Percentiles rank a stretch among this genome's conserved stretches.
These are phyloP conservation scores for Aureobasidium sp. DNA, from an alignment of 2,329 filamentous ascomycete genomes.

Conservation along the genomic window DNA sequence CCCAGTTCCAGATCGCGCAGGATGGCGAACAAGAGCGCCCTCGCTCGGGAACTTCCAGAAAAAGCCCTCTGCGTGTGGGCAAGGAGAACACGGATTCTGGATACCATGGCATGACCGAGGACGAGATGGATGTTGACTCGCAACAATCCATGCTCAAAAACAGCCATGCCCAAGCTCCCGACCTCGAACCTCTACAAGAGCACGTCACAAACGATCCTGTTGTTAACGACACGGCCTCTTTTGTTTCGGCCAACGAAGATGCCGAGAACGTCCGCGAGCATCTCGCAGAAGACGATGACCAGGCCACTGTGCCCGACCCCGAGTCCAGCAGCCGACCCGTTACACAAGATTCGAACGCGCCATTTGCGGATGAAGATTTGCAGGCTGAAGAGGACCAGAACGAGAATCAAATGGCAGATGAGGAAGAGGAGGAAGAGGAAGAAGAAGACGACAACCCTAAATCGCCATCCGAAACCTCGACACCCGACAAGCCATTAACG, in stretches of 20 bases:
- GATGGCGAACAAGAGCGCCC: constrained; percentile 35
- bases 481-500: constrained; percentile 65
- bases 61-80: constrained; percentile 26
- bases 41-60: constrained; percentile 19
- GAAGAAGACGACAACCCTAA: constrained; percentile 35
- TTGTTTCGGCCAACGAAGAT: constrained; percentile 41
- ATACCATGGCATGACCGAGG: constrained; percentile 58
- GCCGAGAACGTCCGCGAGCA: constrained; percentile 22
- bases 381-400: constrained; percentile 13
- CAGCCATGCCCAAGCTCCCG: constrained; percentile 1
- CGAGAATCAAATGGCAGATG: constrained; percentile 22
- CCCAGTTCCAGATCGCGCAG: constrained; percentile 53
- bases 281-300: constrained; percentile 26
- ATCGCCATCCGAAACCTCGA: constrained; percentile 62
- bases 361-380: constrained; percentile 16
- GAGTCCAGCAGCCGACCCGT: constrained; percentile 12
- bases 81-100: constrained; percentile 53
- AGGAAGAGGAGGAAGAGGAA: constrained; percentile 31
- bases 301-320: constrained; percentile 22
- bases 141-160: constrained; percentile 12
- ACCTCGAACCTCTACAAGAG: constrained; percentile 11
- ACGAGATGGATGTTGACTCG: constrained; percentile 38
- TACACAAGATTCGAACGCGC: constrained; percentile 1
- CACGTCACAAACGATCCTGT: constrained; percentile 5
- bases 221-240: constrained; percentile 30